Conservation (phyloP, 2,329 filamentous ascomycete genomes). For the Colletotrichum paranaense region DNA sequence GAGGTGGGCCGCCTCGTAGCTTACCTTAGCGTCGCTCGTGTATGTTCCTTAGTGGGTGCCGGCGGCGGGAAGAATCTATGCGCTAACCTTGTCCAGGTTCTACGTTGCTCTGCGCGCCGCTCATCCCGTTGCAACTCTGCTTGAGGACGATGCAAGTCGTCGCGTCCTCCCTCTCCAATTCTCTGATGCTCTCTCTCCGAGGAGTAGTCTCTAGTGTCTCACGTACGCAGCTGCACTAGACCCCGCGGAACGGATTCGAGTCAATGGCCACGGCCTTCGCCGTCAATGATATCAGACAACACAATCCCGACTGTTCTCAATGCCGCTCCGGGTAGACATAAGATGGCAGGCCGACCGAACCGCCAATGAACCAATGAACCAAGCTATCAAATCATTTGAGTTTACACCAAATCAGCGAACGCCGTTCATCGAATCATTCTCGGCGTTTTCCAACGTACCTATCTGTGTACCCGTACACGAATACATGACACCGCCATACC, state of each 20-base stretch:
- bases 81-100: constrained; percentile 1
- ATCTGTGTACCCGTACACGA: too few species aligned
- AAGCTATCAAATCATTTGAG: background rate
- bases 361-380: too few species aligned
- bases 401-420: background rate
- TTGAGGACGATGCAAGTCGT: background rate
- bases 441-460: background rate
- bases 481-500: background rate
- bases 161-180: background rate
- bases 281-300: constrained; percentile 21
- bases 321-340: background rate
- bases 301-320: background rate
- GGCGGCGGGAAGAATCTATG: constrained; percentile 13
- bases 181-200: background rate
- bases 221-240: background rate
- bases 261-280: background rate
- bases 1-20: background rate
- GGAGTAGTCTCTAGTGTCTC: background rate
- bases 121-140: background rate
- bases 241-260: background rate
- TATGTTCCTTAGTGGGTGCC: constrained; percentile 26
- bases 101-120: background rate
- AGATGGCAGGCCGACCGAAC: background rate
- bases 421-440: constrained; percentile 9
- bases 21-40: constrained; percentile 8